A percentile compares a stretch with the other conserved stretches of the same genome.
Conservation (phyloP, 2,329 filamentous ascomycete genomes). For the Malbranchea zuffiana region DNA sequence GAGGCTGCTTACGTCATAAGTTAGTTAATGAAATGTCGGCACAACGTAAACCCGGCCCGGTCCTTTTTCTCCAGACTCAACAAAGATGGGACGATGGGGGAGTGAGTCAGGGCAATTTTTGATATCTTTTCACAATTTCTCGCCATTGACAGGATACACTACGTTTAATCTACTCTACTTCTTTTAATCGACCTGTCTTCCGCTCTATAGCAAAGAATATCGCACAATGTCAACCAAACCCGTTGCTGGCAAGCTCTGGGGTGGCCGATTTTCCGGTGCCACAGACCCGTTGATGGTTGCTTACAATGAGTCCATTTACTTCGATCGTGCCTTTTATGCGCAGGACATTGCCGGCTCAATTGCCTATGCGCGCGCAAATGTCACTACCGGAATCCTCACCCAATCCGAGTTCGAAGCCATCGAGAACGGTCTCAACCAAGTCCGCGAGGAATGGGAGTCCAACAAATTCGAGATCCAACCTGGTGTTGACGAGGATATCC, state of each 20-base stretch:
- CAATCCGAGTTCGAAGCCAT: constrained; percentile 58
- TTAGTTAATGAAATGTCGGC: too few relatives aligned
- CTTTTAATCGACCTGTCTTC: too few relatives aligned
- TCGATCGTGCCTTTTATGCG: constrained; percentile 61
- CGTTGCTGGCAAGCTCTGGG: constrained; percentile 17
- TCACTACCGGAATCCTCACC: constrained; percentile 58
- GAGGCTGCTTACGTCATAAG: too few relatives aligned
- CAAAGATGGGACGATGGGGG: too few relatives aligned
- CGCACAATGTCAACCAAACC: constrained; percentile 11
- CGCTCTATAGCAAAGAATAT: too few relatives aligned
- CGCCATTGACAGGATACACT: too few relatives aligned
- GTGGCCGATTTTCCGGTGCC: constrained; percentile 49
- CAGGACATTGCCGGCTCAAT: constrained; percentile 67
- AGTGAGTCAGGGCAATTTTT: too few relatives aligned
- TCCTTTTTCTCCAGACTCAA: too few relatives aligned
- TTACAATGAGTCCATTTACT: constrained; percentile 69
- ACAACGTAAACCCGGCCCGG: too few relatives aligned
- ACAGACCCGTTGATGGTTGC: constrained; percentile 69
- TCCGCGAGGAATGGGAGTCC: constrained; percentile 29
- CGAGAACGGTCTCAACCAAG: constrained; percentile 53
- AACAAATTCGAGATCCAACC: constrained; percentile 20
- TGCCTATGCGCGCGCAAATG: constrained; percentile 65
- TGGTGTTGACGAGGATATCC: constrained; percentile 21
- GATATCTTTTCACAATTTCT: too few relatives aligned
- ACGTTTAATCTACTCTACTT: too few relatives aligned